Evolutionary conservation across 176 grass and related monocot genomes (phyloP).

Genomic region (Saccharum spontaneum): DNA sequence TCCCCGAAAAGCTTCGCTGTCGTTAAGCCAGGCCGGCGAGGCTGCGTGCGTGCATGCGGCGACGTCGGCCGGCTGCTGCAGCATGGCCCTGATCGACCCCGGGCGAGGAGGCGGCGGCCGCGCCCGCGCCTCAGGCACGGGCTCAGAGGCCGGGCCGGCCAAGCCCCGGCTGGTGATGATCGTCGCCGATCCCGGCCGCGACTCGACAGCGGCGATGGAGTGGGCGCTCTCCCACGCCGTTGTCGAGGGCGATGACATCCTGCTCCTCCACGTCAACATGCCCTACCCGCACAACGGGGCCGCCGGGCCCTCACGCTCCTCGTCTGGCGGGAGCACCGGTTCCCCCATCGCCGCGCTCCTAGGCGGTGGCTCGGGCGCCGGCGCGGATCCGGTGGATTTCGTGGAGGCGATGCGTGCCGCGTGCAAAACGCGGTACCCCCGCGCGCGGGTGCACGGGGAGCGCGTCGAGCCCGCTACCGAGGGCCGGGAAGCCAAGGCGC

Average conservation of each 20-base stretch:
- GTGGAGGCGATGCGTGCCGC: conserved; percentile 58
- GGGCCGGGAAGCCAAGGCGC: conserved; percentile 75
- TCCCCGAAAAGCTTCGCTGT: neutral
- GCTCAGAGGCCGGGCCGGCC: neutral
- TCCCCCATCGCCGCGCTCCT: conserved; percentile 41
- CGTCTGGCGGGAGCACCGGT: neutral
- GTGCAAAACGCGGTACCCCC: conserved; percentile 59
- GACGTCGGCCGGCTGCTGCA: conserved; percentile 41
- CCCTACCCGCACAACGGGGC: conserved; percentile 11
- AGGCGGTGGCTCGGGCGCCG: neutral
- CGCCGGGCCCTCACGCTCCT: conserved; percentile 13
- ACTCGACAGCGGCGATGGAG: conserved; percentile 70
- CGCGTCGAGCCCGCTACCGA: conserved; percentile 59
- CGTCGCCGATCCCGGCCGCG: conserved; percentile 66
- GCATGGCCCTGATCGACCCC: conserved; percentile 39
- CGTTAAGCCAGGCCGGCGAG: conserved; percentile 43
- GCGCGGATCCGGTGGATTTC: conserved; percentile 48
- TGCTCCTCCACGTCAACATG: conserved; percentile 83
- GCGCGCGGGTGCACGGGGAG: conserved; percentile 47
- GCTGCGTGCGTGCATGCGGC: conserved; percentile 34
- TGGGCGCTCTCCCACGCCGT: conserved; percentile 82
- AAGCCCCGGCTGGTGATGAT: conserved; percentile 74
- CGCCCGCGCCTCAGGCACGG: neutral
- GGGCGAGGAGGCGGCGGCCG: neutral
- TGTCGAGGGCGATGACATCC: conserved; percentile 65